Conservation (phyloP, 768 basidiomycete species). For the Suillus ampliporus region DNA sequence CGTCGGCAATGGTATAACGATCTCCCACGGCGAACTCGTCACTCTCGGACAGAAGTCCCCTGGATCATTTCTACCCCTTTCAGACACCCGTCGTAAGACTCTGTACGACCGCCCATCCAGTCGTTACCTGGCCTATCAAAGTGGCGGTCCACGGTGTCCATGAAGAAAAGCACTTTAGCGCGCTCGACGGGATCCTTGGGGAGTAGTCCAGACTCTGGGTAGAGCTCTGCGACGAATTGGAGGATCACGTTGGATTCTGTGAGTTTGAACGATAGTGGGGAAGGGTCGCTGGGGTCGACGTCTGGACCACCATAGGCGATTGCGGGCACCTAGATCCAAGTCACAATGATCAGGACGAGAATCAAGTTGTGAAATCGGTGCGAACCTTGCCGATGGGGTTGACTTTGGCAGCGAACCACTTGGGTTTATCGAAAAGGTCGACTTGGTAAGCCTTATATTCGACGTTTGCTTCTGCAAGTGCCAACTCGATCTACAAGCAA, state of each 20-base stretch:
- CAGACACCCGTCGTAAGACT: slow-evolving; percentile 45
- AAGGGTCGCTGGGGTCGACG: slow-evolving; percentile 57
- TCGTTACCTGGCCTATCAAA: slow-evolving; percentile 41
- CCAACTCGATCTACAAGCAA: slow-evolving; percentile 55
- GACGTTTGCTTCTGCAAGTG: slow-evolving; percentile 58
- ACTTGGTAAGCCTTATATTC: slow-evolving; percentile 57
- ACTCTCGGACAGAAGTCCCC: slow-evolving; percentile 45
- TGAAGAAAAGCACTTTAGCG: slow-evolving; percentile 65
- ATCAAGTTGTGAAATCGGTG: not conserved
- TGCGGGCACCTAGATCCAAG: slow-evolving; percentile 52
- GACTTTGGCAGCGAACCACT: slow-evolving; percentile 65
- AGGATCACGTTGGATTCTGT: slow-evolving; percentile 68
- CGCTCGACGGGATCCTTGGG: slow-evolving; percentile 59
- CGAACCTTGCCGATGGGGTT: slow-evolving; percentile 70
- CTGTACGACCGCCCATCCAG: slow-evolving; percentile 39
- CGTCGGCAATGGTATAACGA: slow-evolving; percentile 55
- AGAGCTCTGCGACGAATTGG: slow-evolving; percentile 69
- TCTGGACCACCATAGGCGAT: slow-evolving; percentile 65
- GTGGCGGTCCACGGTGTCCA: slow-evolving; percentile 54
- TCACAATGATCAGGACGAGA: not conserved
- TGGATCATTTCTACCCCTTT: slow-evolving; percentile 54
- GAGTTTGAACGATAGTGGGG: slow-evolving; percentile 61
- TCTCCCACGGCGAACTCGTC: slow-evolving; percentile 41
- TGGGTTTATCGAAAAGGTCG: slow-evolving; percentile 65
- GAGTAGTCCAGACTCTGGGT: slow-evolving; percentile 50